These are phyloP conservation scores for Leersia perrieri DNA, from an alignment of 176 grass and related monocot genomes.

Conservation along the genomic window DNA sequence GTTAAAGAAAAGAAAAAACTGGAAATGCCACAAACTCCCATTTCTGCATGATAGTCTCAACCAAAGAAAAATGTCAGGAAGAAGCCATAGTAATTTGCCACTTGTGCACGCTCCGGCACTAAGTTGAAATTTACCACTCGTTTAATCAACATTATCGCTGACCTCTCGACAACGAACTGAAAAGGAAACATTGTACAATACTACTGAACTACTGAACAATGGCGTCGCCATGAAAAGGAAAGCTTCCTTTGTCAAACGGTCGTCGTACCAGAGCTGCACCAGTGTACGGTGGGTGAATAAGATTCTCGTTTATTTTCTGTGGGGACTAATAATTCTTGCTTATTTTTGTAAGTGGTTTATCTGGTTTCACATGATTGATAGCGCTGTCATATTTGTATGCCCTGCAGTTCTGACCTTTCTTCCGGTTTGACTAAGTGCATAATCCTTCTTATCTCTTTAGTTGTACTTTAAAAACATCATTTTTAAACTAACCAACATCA, in stretches of 20 bases:
- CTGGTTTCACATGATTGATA: not conserved
- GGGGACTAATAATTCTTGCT: not conserved
- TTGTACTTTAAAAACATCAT: too few relatives aligned
- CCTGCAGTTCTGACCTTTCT: not conserved
- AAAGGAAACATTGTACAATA: not conserved
- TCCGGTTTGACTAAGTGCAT: not conserved
- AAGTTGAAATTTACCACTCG: not conserved
- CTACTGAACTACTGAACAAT: too few relatives aligned
- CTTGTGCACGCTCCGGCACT: slow-evolving; percentile 6
- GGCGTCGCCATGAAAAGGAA: slow-evolving; percentile 25
- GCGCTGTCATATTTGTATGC: not conserved
- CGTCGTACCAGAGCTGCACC: slow-evolving; percentile 29
- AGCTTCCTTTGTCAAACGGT: slow-evolving; percentile 14
- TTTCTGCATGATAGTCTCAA: not conserved
- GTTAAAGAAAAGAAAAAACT: too few relatives aligned
- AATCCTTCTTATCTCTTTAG: too few relatives aligned
- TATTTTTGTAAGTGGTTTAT: not conserved
- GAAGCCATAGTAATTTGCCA: not conserved
- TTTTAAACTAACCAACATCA: too few relatives aligned
- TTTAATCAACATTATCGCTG: slow-evolving; percentile 29
- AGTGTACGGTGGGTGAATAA: slow-evolving; percentile 1
- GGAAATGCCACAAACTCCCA: not conserved
- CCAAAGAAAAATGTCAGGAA: not conserved
- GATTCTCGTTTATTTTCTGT: not conserved
- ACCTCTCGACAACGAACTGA: not conserved